Conservation (phyloP, 2,329 filamentous ascomycete species). For the Paecilomyces sp. region DNA sequence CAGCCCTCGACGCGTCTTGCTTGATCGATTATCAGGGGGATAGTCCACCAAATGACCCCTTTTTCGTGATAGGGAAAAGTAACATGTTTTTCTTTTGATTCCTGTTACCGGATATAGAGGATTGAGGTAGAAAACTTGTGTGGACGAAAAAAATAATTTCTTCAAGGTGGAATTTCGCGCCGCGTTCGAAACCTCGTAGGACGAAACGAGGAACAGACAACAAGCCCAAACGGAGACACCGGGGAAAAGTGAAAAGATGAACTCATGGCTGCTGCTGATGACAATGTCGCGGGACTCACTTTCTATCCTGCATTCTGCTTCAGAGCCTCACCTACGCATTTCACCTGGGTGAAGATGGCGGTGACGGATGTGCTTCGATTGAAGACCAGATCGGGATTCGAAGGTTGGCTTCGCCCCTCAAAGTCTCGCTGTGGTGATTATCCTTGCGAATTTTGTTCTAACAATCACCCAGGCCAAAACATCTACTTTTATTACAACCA, state of each 20-base stretch:
- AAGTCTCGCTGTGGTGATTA: too few relatives aligned
- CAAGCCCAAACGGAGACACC: too few relatives aligned
- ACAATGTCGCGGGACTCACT: slow-evolving; percentile 15
- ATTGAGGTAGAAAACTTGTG: too few relatives aligned
- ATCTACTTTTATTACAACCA: slow-evolving; percentile 64
- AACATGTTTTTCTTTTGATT: too few relatives aligned
- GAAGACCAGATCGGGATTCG: slow-evolving; percentile 40
- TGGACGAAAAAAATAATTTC: too few relatives aligned
- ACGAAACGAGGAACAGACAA: too few relatives aligned
- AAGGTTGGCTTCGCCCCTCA: slow-evolving; percentile 41
- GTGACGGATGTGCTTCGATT: slow-evolving; percentile 49
- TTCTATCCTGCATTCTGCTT: slow-evolving; percentile 57
- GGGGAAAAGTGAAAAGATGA: not conserved
- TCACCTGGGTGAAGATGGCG: slow-evolving; percentile 57
- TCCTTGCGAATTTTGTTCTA: not conserved
- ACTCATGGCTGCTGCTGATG: not conserved
- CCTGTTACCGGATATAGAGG: too few relatives aligned
- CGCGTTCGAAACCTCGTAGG: too few relatives aligned
- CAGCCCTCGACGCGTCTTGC: not conserved
- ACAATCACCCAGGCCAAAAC: slow-evolving; percentile 40
- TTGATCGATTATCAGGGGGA: not conserved
- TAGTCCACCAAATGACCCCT: not conserved
- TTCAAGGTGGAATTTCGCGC: too few relatives aligned
- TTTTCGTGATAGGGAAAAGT: too few relatives aligned
- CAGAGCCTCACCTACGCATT: slow-evolving; percentile 52